Base-by-base conservation (phyloP, 805 yeast species). In the Sugiyamaella boreocaroliniensis region DNA sequence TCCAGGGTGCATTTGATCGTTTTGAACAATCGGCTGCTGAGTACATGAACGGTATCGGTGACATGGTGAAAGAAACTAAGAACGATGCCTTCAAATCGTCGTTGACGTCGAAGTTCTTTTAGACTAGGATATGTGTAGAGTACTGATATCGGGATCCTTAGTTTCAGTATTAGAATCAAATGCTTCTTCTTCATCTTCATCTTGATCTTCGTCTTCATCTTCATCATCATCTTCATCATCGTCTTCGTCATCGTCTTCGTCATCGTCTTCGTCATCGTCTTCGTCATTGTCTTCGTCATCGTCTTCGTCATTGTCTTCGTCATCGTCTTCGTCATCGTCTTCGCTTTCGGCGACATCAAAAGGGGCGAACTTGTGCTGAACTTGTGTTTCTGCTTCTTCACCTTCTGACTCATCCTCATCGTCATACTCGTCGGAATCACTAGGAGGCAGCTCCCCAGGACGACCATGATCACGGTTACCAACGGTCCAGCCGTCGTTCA, bases 401-500 rank as follows among this genome's bases (percentile, higher is more conserved):
- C 40, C 54, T 26, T 48, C 49, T 18, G 48, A 50, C 15, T 51
- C 62, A 19, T 50, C 51, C 9, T 50, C 58, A 29, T 50, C 46
- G 4, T 51, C 55, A 11, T 42, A 15, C 26, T 52, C 58, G 18
- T 64, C 65, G 11, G 61, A 55, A 45, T 59, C 63, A 4, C 61
- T 53, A 11, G 64, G 63, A n/a, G 63, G 60, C 26, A 58, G 58
- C 45, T 47, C 59, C 19, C 64, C 64, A 1, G 68, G 61, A 6
- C 55, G 59, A 34, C 68, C 69, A 58, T 84, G 79, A 58, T 88
- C 88, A 2, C 85, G 83, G 61, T 86, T 86, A 0, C 95, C 95
- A 71, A 81, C 77, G 68, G 78, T 71, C 95, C 95, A 87, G 4
- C 85, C 67, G 67, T 86, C 96, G 2, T 76, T 74, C 15, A 70